Base-by-base conservation (phyloP, 2,329 filamentous ascomycete genomes). In the Corinectria fuckeliana region DNA sequence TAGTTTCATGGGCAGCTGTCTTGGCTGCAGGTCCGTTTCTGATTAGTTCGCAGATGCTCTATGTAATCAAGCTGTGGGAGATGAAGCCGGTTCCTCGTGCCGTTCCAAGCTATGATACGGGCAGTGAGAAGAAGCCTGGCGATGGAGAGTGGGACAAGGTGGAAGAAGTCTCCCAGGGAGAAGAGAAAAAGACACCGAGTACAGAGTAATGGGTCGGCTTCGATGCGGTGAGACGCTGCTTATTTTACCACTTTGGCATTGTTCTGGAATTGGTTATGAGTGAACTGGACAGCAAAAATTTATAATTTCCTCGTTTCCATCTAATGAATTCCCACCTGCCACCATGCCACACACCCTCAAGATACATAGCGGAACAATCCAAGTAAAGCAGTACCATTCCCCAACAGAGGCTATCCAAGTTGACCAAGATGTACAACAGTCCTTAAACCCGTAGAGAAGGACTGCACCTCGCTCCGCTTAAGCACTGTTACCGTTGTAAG, bases 401-500 rank as follows among this genome's bases (percentile, higher is more conserved):
- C n/a, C n/a, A n/a, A n/a, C n/a, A n/a, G n/a, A n/a, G n/a, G n/a
- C n/a, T n/a, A 36, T 18, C 32, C 32, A 36, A 36, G 32, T 36
- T 36, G n/a, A 18, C 1, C 10, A 16, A 8, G 32, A 10, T 36
- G 4, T 9, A 4, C 6, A 10, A 6, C 30, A 30, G 14, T n/a
- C n/a, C n/a, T n/a, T n/a, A n/a, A n/a, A n/a, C n/a, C n/a, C n/a
- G n/a, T n/a, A n/a, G n/a, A 36, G 3, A 36, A 9, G 32, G 18
- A 36, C 8, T n/a, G 13, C 5, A 32, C 4, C 32, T 18, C 10
- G 7, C 5, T 16, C 14, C 2, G n/a, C 42, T 45, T 45, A 67
- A 50, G 64, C 59, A 41, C 68, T 62, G 48, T 70, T 70, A 23
- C 80, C 80, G 69, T 84, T 84, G 75, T 80, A 84, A 36, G 76